Evolutionary conservation across 805 yeast species (phyloP), one percentile per base, ranked within the genome.

Genomic region (Nakazawaea populi): DNA sequence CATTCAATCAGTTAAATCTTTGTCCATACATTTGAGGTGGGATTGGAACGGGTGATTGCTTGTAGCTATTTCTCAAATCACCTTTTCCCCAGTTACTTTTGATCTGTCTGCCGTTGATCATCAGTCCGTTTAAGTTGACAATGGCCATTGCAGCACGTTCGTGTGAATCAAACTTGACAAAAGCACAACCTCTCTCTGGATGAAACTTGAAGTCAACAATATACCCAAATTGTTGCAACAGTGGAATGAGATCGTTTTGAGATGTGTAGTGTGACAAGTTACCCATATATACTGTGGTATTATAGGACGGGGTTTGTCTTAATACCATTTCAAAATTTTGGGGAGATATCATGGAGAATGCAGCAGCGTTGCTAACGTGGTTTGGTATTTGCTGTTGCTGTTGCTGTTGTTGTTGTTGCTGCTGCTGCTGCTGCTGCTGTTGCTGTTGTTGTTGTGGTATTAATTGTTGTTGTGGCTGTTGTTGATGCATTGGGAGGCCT

Each of bases 111-210:
- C 96, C 96, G 61, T 85, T 83, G 58, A 89, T 68, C 47, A 75
- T 75, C 58, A 82, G 77, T 0, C 96, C 94, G 18, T 77, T 72
- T 56, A 90, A 72, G 60, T 87, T 92, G 34, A 85, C 85, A 60
- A 89, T 89, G 45, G 96, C 95, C 60, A 87, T 72, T 2, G 96
- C 95, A 5, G 96, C 96, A 54, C 89, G 75, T 60, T 89, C 96
- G 66, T 89, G 96, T 42, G 88, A 76, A 60, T 87, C 96, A 63
- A 83, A 89, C 66, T 85, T 85, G 55, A 87, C 92, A 71, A 89
- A 90, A 9, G 96, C 96, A 70, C 92, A 89, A 5, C 92, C 94
- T 55, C 79, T 79, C 51, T 89, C 95, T 7, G 89, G 85, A 56
- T 85, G 85, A 60, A 86, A 79, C 65, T 86, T 85, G 62, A 89